Evolutionary conservation across 371 early-diverging fungal species (phyloP).

Genomic region (Funneliformis caledonium): DNA sequence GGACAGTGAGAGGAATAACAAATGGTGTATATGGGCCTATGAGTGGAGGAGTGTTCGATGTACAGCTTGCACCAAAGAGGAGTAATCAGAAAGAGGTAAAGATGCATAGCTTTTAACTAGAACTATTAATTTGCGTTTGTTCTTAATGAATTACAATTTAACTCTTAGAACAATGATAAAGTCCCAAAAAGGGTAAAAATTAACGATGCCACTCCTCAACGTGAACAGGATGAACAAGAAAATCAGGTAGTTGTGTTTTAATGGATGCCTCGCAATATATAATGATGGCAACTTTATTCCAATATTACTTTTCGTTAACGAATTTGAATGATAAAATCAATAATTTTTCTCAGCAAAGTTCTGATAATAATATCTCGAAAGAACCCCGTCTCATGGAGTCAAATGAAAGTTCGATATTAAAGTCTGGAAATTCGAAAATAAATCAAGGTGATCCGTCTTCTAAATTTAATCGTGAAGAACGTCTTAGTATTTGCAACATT

Average conservation of each 20-base stretch:
- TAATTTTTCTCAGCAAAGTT: not conserved
- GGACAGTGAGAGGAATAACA: constrained; percentile 17
- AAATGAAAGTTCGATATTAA: not conserved
- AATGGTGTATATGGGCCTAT: constrained; percentile 31
- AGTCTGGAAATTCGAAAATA: constrained; percentile 20
- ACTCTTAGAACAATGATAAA: constrained; percentile 22
- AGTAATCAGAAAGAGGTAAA: constrained; percentile 33
- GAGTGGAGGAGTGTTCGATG: constrained; percentile 24
- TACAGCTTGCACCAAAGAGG: constrained; percentile 22
- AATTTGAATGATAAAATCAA: constrained; percentile 15
- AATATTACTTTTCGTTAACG: constrained; percentile 2
- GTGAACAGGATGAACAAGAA: too few species aligned
- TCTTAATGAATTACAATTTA: constrained; percentile 32
- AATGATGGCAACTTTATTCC: not conserved
- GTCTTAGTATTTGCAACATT: constrained; percentile 33
- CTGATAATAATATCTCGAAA: not conserved
- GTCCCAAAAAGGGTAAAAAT: constrained; percentile 15
- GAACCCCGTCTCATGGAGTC: too few species aligned
- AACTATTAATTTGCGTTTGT: constrained; percentile 24
- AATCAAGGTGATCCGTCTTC: constrained; percentile 15
- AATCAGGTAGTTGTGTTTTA: too few species aligned
- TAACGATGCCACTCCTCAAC: not conserved
- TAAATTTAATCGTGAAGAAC: constrained; percentile 2
- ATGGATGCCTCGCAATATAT: not conserved
- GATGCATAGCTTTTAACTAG: constrained; percentile 26